These are phyloP conservation scores for Periconia sp. DNA, from an alignment of 2,329 filamentous ascomycete species.

Conservation along the genomic window DNA sequence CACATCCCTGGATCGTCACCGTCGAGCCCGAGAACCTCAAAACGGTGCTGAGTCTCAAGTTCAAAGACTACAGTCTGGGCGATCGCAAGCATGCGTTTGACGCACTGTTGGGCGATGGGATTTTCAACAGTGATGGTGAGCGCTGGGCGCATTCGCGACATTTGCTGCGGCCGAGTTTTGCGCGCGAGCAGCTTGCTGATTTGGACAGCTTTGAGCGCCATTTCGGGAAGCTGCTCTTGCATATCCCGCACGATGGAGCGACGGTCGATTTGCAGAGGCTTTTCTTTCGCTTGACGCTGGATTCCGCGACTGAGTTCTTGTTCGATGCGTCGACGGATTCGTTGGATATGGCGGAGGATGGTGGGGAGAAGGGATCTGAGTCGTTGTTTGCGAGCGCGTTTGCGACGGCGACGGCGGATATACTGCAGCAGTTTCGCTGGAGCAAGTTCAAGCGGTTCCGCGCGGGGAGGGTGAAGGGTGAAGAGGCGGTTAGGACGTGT, in stretches of 20 bases:
- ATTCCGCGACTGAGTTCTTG: conserved; percentile 54
- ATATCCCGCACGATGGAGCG: conserved; percentile 58
- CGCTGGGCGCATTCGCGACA: conserved; percentile 45
- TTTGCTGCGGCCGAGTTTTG: conserved; percentile 58
- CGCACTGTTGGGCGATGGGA: conserved; percentile 48
- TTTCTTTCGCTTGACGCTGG: conserved; percentile 54
- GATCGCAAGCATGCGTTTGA: conserved; percentile 38
- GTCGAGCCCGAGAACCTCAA: conserved; percentile 53
- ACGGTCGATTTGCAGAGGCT: conserved; percentile 44
- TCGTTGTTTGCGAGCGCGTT: conserved; percentile 47
- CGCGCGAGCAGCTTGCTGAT: conserved; percentile 55
- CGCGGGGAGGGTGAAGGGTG: conserved; percentile 33
- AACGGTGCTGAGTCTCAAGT: conserved; percentile 47
- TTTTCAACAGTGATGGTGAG: conserved; percentile 52
- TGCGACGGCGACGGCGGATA: conserved; percentile 43
- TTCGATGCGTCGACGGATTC: conserved; percentile 49
- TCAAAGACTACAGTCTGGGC: conserved; percentile 51
- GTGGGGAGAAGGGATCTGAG: conserved; percentile 28
- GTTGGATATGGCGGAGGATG: conserved; percentile 33
- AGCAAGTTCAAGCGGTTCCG: conserved; percentile 39
- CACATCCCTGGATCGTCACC: conserved; percentile 40
- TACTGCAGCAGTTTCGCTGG: conserved; percentile 30
- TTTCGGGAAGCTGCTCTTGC: conserved; percentile 59
- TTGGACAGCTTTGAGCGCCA: conserved; percentile 62
- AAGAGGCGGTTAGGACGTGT: conserved; percentile 44